Base-by-base conservation (phyloP, 108 stramenopile genomes). In the Cyclotella choctawhatcheeana region DNA sequence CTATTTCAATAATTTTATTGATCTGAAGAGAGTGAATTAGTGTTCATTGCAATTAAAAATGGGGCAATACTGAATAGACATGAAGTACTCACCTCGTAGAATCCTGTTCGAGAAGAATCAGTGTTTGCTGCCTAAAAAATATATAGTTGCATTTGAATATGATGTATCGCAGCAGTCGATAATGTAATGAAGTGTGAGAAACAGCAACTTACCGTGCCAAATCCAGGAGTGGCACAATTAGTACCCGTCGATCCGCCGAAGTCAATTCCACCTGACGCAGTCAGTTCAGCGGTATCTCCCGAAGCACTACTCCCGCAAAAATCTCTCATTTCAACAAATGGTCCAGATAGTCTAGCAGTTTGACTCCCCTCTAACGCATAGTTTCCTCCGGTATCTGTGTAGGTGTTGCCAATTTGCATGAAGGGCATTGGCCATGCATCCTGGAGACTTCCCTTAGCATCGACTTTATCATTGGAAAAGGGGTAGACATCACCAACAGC, bases 401-500 rank as follows among this genome's bases (percentile, higher is more conserved):
- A 2, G 13, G 22, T 6, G 3, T 7, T 31, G 16, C 65, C 65
- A 10, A 75, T 65, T 26, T 48, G 13, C 65, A 75, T 67, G 30
- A 53, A 75, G 5, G 74, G 58, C 74, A 75, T 75, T 13, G 74
- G 74, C 73, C 73, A 74, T 34, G 51, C 50, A 10, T 13, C 16
- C 32, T 75, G 74, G 33, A 48, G 26, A 5, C 27, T 17, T 0
- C 74, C 74, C 2, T n/a, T 1, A 0, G 37, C 31, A 6, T 17
- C 31, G 5, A n/a, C 21, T 33, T 44, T 52, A 25, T 74, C 64
- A 55, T 72, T 72, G 35, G 71, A 63, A 0, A 55, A 25, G 21
- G 73, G 73, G 47, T 47, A 74, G 20, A 74, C 73, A 10, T 26
- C 56, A 13, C 65, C 74, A 34, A 47, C 32, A 20, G 52, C 70